Conservation (phyloP, 208 protist species). For the Borovskyia barvae region DNA sequence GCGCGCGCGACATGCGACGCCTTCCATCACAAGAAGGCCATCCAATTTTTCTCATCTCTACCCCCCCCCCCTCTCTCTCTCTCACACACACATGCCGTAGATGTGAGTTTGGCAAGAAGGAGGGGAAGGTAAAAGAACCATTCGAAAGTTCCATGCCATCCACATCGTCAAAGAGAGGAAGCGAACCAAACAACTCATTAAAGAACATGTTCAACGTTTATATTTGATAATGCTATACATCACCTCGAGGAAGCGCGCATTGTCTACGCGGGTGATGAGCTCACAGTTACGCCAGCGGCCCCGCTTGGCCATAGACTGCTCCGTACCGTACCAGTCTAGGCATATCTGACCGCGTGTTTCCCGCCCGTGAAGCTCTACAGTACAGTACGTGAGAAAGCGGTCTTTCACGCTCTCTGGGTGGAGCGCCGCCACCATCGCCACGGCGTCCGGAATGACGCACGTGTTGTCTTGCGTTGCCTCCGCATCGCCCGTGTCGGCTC, state of each 20-base stretch:
- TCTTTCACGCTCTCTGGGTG: slow-evolving; percentile 56
- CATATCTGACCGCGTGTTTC: slow-evolving; percentile 73
- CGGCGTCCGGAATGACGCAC: slow-evolving; percentile 80
- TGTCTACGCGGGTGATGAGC: slow-evolving; percentile 44
- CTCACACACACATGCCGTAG: background rate
- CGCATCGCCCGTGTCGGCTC: slow-evolving; percentile 67
- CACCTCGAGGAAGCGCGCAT: slow-evolving; percentile 33
- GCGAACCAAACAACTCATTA: background rate
- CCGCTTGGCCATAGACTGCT: slow-evolving; percentile 82
- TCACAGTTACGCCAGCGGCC: slow-evolving; percentile 77
- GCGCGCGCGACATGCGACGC: no score
- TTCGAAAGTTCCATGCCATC: background rate
- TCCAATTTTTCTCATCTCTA: background rate
- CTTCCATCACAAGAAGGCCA: background rate
- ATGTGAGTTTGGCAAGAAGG: background rate
- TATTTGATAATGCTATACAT: slow-evolving; percentile 57
- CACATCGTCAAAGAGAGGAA: slow-evolving; percentile 1
- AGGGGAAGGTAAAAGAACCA: background rate
- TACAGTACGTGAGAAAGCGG: slow-evolving; percentile 63
- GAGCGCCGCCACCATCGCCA: slow-evolving; percentile 64
- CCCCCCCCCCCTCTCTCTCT: no score
- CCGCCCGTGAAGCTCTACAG: slow-evolving; percentile 65
- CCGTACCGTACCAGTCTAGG: slow-evolving; percentile 86
- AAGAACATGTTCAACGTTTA: background rate
- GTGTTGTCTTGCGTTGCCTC: slow-evolving; percentile 78